Conservation (phyloP, 768 basidiomycete genomes). For the Termitomyces titanicus region DNA sequence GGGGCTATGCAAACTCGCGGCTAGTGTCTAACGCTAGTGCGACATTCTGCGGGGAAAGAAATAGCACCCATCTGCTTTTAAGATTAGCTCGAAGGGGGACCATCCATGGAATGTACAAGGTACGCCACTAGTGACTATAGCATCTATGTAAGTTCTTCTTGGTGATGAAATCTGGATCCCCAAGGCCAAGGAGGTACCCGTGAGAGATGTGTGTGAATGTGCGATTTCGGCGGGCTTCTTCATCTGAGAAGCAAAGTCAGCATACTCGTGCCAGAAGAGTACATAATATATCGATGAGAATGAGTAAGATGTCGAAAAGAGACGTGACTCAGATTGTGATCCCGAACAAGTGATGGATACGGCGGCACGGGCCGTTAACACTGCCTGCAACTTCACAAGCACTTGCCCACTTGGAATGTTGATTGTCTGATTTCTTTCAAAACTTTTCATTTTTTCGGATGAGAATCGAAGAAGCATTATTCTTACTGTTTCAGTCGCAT, state of each 20-base stretch:
- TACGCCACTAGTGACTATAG: neutral
- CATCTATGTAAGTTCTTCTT: neutral
- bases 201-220: neutral
- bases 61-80: too few relatives aligned
- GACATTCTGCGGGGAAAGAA: too few relatives aligned
- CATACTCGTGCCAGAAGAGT: neutral
- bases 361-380: too few relatives aligned
- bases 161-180: neutral
- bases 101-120: neutral
- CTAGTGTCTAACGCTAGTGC: neutral
- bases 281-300: neutral
- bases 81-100: too few relatives aligned
- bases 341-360: too few relatives aligned
- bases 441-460: too few relatives aligned
- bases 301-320: neutral
- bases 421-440: too few relatives aligned
- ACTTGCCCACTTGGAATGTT: too few relatives aligned
- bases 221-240: conserved; percentile 5
- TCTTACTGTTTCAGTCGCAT: too few relatives aligned
- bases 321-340: neutral
- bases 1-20: neutral
- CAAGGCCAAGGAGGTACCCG: too few relatives aligned
- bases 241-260: neutral
- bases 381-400: too few relatives aligned
- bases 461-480: too few relatives aligned